Conservation (phyloP, 305 asterid species). For the Fraxinus latifolia region DNA sequence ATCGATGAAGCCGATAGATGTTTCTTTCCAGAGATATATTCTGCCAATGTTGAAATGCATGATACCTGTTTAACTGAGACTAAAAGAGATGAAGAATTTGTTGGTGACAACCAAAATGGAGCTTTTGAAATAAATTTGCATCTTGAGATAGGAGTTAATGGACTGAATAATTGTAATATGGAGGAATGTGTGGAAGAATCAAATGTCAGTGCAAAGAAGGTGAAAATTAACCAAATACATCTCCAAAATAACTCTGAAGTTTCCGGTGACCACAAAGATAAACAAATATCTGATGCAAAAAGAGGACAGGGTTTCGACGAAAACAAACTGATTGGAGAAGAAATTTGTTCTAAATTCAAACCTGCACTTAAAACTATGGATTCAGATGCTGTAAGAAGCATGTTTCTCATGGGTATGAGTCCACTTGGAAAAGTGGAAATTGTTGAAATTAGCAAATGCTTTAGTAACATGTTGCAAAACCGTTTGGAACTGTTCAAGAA, state of each 20-base stretch:
- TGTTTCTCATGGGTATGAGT: constrained; percentile 30
- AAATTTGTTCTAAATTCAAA: not conserved
- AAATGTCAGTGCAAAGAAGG: constrained; percentile 21
- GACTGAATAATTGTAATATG: constrained; percentile 17
- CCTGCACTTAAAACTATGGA: constrained; percentile 2
- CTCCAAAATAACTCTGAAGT: not conserved
- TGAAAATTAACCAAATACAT: constrained; percentile 19
- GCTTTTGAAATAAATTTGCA: constrained; percentile 32
- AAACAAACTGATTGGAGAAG: constrained; percentile 14
- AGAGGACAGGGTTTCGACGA: constrained; percentile 5
- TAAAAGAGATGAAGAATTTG: constrained; percentile 7
- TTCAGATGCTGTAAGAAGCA: constrained; percentile 21
- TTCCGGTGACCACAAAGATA: not conserved
- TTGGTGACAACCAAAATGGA: constrained; percentile 15
- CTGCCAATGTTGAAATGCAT: not conserved
- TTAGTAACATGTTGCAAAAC: constrained; percentile 22
- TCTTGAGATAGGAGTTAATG: constrained; percentile 29
- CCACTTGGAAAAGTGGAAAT: constrained; percentile 13
- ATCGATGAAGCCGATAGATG: constrained; percentile 37
- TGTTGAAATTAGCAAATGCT: constrained; percentile 25
- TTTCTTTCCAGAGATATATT: constrained; percentile 30
- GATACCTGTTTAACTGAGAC: constrained; percentile 7
- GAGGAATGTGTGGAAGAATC: constrained; percentile 37
- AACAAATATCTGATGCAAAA: constrained; percentile 14
- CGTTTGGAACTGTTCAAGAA: constrained; percentile 37